These are phyloP conservation scores for Trichoderma orchidacearum DNA, from an alignment of 495 filamentous ascomycete species.

Conservation along the genomic window DNA sequence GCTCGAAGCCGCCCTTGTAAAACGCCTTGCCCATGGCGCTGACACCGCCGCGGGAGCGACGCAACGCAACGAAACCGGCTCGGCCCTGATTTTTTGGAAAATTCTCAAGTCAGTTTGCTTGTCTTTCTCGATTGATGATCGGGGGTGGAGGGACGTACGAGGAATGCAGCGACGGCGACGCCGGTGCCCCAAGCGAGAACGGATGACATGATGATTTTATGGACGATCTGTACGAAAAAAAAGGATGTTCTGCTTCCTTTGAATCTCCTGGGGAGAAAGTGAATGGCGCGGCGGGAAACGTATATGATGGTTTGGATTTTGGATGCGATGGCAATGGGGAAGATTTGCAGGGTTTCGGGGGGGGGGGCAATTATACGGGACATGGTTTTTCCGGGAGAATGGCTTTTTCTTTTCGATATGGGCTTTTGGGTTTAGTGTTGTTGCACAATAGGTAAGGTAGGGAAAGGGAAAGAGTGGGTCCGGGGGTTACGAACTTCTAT, in stretches of 20 bases:
- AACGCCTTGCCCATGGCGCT: constrained; percentile 75
- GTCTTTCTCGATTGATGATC: background rate
- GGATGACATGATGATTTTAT: constrained; percentile 70
- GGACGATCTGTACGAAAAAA: too few species aligned
- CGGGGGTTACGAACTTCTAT: background rate
- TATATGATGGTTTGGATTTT: too few species aligned
- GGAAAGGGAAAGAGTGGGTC: background rate
- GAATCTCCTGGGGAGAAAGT: too few species aligned
- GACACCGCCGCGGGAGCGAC: constrained; percentile 64
- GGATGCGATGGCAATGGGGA: too few species aligned
- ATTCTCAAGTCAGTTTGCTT: background rate
- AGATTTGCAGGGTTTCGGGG: background rate
- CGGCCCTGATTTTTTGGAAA: constrained; percentile 60
- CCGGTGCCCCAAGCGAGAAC: constrained; percentile 66
- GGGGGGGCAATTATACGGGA: background rate
- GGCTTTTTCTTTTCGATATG: too few species aligned
- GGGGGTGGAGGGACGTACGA: constrained; percentile 35
- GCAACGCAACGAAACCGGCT: constrained; percentile 77
- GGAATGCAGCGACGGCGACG: constrained; percentile 58
- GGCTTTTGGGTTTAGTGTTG: background rate
- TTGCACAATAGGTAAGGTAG: too few species aligned
- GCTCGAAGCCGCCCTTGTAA: constrained; percentile 96
- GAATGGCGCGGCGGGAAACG: too few species aligned
- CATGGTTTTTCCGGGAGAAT: background rate
- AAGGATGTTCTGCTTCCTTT: too few species aligned